Base-by-base conservation (phyloP, 192 early-diverging fungal genomes). In the Coemansia sp. region DNA sequence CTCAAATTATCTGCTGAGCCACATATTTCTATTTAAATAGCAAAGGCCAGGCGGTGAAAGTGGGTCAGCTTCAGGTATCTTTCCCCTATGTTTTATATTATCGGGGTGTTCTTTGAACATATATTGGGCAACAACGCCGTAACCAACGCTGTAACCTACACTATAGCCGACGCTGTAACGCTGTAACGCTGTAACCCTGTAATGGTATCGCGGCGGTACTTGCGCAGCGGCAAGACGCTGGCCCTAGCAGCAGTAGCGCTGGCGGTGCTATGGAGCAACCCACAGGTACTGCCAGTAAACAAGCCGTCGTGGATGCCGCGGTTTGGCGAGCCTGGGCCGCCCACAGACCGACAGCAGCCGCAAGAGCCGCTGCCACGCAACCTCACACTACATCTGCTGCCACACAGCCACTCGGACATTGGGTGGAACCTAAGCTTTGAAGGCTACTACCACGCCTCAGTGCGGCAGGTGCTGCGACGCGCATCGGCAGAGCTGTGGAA, bases 401-500 rank as follows among this genome's bases (percentile, higher is more conserved):
- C 77, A n/a, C 77, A 80, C 65, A 74, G 71, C 40, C 77, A 80
- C 59, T 68, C 68, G 21, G 77, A 80, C 46, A 54, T 71, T n/a
- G 77, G 77, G 26, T 80, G 77, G 77, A 80, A 80, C 71, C 68
- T 71, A 21, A 80, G 72, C 22, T 61, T 80, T 22, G 57, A 61
- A 19, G 65, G 50, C 2, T 80, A 80, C 72, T 80, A 80, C 59
- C 12, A 21, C 26, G n/a, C 26, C 22, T 59, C 61, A 9, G 77
- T 80, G 47, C 77, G 40, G 19, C 2, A 48, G 3, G 77, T 80
- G 9, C 46, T 80, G 72, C 68, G 68, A 2, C 57, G 51, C 10
- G 72, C 68, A 15, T 47, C 19, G 15, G 14, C n/a, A 17, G 59
- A 67, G 54, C 65, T 80, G 57, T 74, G 68, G 71, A 10, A 5